Evolutionary conservation across 108 stramenopile species (phyloP).

Genomic region (Conticribra weissflogii): DNA sequence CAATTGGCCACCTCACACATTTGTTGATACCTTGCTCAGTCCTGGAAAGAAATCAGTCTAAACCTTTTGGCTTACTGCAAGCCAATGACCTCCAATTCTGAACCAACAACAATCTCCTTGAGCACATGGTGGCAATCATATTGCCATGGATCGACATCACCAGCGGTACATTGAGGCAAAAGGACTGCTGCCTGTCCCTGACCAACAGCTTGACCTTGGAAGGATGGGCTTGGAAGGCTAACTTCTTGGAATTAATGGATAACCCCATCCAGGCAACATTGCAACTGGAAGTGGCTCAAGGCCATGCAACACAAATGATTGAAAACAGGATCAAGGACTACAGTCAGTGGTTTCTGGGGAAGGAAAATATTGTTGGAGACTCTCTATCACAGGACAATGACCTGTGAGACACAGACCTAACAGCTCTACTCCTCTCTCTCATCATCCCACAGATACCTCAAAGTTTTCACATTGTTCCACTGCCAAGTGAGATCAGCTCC

Average conservation of each 20-base stretch:
- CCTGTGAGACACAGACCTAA: no score
- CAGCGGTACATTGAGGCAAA: not conserved
- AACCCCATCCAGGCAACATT: no score
- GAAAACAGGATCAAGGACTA: no score
- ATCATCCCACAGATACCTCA: slow-evolving; percentile 13
- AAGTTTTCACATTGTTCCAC: slow-evolving; percentile 7
- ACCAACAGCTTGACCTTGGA: slow-evolving; percentile 12
- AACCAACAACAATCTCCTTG: slow-evolving; percentile 29
- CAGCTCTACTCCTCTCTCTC: not conserved
- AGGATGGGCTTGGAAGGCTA: slow-evolving; percentile 18
- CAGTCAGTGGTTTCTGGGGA: slow-evolving; percentile 29
- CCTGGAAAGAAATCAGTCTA: slow-evolving; percentile 18
- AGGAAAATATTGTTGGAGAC: slow-evolving; percentile 7
- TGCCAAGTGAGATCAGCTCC: no score
- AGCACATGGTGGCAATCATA: slow-evolving; percentile 18
- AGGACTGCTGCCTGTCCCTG: slow-evolving; percentile 5
- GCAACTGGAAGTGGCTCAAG: no score
- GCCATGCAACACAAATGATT: not conserved
- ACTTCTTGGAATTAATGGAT: no score
- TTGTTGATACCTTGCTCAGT: not conserved
- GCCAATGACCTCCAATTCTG: slow-evolving; percentile 20
- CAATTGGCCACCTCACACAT: no score
- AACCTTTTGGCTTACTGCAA: slow-evolving; percentile 11
- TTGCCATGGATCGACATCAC: slow-evolving; percentile 33
- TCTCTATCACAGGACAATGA: slow-evolving; percentile 11